Evolutionary conservation across 208 protist species (phyloP).

Genomic region (Acanthamoeba triangularis): DNA sequence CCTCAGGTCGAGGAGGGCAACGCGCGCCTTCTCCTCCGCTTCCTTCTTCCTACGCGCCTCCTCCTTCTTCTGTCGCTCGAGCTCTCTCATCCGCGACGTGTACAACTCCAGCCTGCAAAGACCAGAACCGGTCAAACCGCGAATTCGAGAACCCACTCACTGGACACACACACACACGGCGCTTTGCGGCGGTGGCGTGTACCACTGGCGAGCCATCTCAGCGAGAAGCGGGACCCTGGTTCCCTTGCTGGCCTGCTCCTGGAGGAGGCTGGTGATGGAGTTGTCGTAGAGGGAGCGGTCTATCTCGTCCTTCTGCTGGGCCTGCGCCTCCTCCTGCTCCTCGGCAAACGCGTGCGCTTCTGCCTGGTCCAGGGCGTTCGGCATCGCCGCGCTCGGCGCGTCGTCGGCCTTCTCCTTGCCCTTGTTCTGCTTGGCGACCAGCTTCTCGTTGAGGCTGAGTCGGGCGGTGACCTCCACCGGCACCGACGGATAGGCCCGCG

Average conservation of each 20-base stretch:
- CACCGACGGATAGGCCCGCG: background rate
- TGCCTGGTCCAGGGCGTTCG: background rate
- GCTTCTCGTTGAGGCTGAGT: background rate
- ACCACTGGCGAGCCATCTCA: background rate
- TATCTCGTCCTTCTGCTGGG: background rate
- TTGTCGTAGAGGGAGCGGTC: background rate
- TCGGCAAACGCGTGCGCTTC: constrained; percentile 6
- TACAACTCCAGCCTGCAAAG: background rate
- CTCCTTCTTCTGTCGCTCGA: background rate
- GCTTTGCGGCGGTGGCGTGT: no score
- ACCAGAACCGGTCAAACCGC: background rate
- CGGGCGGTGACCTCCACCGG: background rate
- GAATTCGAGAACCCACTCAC: background rate
- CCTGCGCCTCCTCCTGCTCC: background rate
- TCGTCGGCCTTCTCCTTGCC: background rate
- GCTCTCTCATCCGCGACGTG: background rate
- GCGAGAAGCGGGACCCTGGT: background rate
- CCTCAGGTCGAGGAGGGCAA: background rate
- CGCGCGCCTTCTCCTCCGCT: background rate
- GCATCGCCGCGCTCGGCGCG: no score
- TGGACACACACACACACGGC: no score
- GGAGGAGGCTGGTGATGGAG: constrained; percentile 1
- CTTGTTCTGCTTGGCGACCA: background rate
- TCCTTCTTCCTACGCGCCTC: background rate
- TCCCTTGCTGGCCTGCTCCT: constrained; percentile 17